Evolutionary conservation across 306 rosid genomes (phyloP).

Genomic region (Cajanus cajan): DNA sequence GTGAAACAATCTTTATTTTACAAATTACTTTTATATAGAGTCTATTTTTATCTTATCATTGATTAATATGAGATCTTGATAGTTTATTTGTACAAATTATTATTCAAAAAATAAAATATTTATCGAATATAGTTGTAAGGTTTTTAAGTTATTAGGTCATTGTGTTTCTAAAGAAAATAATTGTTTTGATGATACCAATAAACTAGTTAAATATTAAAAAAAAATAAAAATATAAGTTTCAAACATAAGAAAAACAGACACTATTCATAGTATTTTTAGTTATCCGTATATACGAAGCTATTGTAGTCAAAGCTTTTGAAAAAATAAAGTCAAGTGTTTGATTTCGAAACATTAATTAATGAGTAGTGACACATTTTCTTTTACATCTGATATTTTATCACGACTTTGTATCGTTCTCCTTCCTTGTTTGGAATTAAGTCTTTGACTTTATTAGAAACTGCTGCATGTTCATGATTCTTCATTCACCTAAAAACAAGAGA

Average conservation of each 20-base stretch:
- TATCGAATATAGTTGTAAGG: background rate
- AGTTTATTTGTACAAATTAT: background rate
- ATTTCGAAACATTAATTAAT: background rate
- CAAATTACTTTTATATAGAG: too few relatives aligned
- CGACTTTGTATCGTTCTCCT: background rate
- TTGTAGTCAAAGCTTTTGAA: background rate
- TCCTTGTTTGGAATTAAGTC: background rate
- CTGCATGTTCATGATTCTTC: background rate
- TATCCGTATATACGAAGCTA: background rate
- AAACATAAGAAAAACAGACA: background rate
- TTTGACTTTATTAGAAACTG: background rate
- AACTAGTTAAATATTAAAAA: background rate
- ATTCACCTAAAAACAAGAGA: background rate
- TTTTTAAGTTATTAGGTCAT: background rate
- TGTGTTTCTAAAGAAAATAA: background rate
- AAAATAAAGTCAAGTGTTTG: conserved; percentile 5
- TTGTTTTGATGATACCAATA: background rate
- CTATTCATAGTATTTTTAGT: background rate
- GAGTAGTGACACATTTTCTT: background rate
- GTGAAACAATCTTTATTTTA: too few relatives aligned
- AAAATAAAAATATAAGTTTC: background rate
- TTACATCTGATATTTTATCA: background rate
- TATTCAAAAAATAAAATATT: background rate
- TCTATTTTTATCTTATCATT: too few relatives aligned
- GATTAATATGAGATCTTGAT: too few relatives aligned